phyloP scores from a whole-genome alignment of 345 rosid species.

The Luvunga scandens region DNA sequence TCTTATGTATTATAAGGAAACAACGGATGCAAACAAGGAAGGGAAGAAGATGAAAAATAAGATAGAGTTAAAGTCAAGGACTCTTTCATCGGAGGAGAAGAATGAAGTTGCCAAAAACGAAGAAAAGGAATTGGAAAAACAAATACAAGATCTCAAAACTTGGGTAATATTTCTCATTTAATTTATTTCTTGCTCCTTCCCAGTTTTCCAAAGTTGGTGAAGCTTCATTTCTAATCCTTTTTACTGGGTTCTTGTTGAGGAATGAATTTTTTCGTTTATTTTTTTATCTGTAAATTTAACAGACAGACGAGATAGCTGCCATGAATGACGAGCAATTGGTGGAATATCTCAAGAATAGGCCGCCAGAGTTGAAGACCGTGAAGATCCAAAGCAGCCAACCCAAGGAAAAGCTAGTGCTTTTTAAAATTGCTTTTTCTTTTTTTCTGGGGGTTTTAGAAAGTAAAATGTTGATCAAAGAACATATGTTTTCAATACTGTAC shows the following conservation, averaged over 20 bases:
- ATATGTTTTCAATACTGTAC: no score
- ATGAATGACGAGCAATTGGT: conserved; percentile 37
- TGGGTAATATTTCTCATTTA: conserved; percentile 21
- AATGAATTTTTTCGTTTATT: neutral
- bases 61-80: neutral
- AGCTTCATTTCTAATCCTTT: no score
- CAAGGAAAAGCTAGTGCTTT: conserved; percentile 15
- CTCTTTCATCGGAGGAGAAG: conserved; percentile 17
- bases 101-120: conserved; percentile 24
- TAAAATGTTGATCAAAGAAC: neutral
- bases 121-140: conserved; percentile 17
- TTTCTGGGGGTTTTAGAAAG: no score
- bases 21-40: neutral
- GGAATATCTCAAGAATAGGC: conserved; percentile 35
- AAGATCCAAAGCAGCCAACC: conserved; percentile 26
- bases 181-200: neutral
- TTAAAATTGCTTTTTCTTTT: no score
- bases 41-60: conserved; percentile 14
- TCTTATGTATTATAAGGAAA: neutral
- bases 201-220: neutral
- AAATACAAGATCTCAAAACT: conserved; percentile 23
- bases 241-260: neutral
- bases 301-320: conserved; percentile 24
- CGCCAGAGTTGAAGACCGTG: conserved; percentile 21
- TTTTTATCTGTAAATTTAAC: neutral